phyloP scores from a whole-genome alignment of 768 basidiomycete species.

The Podaxis sp. region DNA sequence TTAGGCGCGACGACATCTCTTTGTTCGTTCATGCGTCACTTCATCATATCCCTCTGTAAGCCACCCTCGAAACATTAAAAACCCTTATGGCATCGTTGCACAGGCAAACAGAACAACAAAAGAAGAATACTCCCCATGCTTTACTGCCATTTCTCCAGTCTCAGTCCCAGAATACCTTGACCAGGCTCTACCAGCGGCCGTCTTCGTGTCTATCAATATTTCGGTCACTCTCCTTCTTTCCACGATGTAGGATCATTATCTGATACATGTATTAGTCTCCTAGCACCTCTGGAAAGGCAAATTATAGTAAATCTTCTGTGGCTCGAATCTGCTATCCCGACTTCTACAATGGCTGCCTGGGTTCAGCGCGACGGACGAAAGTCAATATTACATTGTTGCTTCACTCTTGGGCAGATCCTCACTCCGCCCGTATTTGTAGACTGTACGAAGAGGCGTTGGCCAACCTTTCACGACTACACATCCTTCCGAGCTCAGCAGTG shows the following conservation, averaged over 20 bases:
- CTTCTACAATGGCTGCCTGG: slow-evolving; percentile 72
- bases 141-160: slow-evolving; percentile 76
- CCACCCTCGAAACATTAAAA: slow-evolving; percentile 16
- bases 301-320: slow-evolving; percentile 85
- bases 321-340: slow-evolving; percentile 71
- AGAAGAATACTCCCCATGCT: slow-evolving; percentile 41
- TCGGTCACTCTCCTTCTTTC: slow-evolving; percentile 45
- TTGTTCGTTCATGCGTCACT: neutral
- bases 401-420: neutral
- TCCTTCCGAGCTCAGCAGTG: slow-evolving; percentile 54
- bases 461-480: slow-evolving; percentile 64
- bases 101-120: slow-evolving; percentile 23
- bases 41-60: slow-evolving; percentile 13
- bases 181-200: slow-evolving; percentile 77
- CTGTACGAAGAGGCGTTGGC: slow-evolving; percentile 65
- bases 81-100: slow-evolving; percentile 24
- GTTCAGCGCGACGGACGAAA: slow-evolving; percentile 68
- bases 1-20: neutral
- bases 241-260: slow-evolving; percentile 13
- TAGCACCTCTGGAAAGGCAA: slow-evolving; percentile 78
- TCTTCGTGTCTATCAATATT: slow-evolving; percentile 90
- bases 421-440: slow-evolving; percentile 34
- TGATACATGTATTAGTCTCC: slow-evolving; percentile 44
- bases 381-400: slow-evolving; percentile 31
- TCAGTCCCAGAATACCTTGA: slow-evolving; percentile 73